Conservation (phyloP, 2,329 filamentous ascomycete genomes). For the Nothophoma quercina region DNA sequence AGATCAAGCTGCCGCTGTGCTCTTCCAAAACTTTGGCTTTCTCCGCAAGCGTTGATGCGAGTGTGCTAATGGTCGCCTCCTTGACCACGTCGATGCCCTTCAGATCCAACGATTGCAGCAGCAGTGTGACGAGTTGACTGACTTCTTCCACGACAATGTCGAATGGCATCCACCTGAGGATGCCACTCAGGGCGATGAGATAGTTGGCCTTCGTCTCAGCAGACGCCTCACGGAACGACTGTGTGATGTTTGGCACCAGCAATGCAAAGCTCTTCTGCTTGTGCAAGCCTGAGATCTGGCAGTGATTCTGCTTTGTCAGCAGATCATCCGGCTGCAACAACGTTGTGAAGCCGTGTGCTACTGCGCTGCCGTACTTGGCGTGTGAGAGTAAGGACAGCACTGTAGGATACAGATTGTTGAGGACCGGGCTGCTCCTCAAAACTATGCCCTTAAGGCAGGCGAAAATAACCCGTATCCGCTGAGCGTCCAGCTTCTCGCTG, state of each 20-base stretch:
- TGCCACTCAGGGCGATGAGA: conserved; percentile 68
- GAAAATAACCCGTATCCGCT: conserved; percentile 64
- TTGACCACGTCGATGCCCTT: conserved; percentile 62
- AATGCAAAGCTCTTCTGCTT: conserved; percentile 71
- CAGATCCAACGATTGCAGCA: conserved; percentile 70
- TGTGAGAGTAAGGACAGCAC: conserved; percentile 61
- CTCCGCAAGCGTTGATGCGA: conserved; percentile 65
- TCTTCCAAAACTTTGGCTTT: conserved; percentile 62
- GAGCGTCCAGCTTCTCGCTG: conserved; percentile 42
- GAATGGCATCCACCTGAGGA: conserved; percentile 67
- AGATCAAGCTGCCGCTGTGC: conserved; percentile 65
- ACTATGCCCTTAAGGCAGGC: conserved; percentile 68
- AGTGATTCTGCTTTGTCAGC: conserved; percentile 67
- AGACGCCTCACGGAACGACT: conserved; percentile 58
- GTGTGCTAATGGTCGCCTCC: conserved; percentile 65
- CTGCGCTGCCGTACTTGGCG: conserved; percentile 57
- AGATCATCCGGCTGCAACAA: conserved; percentile 68
- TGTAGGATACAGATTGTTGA: conserved; percentile 51
- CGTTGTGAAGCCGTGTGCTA: conserved; percentile 65
- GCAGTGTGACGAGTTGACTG: conserved; percentile 63
- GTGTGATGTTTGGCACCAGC: conserved; percentile 63
- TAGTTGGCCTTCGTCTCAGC: conserved; percentile 64
- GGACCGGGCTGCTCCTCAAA: conserved; percentile 60
- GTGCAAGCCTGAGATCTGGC: conserved; percentile 66
- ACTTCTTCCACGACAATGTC: conserved; percentile 67